phyloP scores from a whole-genome alignment of 257 asterid genomes.

The Orobanche coerulescens region DNA sequence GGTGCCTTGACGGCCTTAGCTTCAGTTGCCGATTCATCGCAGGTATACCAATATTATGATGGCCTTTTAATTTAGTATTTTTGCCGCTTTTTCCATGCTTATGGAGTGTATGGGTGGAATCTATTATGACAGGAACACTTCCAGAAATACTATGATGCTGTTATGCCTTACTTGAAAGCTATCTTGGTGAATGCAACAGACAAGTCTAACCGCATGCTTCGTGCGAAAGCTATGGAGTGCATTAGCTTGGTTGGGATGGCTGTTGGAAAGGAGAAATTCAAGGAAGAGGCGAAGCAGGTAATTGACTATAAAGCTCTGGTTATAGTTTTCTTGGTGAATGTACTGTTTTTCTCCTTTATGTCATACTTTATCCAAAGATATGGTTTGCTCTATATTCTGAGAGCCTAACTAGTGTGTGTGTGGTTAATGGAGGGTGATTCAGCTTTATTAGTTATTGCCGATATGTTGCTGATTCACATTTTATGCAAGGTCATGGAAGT shows the following conservation, averaged over 20 bases:
- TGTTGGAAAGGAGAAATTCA: conserved; percentile 83
- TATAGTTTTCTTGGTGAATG: conserved; percentile 6
- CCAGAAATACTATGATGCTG: conserved; percentile 82
- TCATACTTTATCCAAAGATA: neutral
- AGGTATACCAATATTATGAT: conserved; percentile 35
- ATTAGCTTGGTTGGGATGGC: conserved; percentile 96
- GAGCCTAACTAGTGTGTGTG: too few species aligned
- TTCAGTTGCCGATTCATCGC: conserved; percentile 94
- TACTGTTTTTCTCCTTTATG: neutral
- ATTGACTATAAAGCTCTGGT: neutral
- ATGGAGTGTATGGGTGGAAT: neutral
- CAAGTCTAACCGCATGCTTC: conserved; percentile 85
- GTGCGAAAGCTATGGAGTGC: conserved; percentile 96
- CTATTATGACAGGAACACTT: conserved; percentile 55
- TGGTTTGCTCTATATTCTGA: too few species aligned
- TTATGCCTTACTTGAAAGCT: conserved; percentile 81
- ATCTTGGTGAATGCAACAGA: conserved; percentile 77
- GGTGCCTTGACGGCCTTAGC: conserved; percentile 92
- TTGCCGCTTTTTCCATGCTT: too few species aligned
- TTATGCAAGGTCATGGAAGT: conserved; percentile 84
- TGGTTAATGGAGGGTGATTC: too few species aligned
- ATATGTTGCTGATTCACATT: too few species aligned
- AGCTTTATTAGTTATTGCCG: too few species aligned
- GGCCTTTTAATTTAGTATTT: neutral
- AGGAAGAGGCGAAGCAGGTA: conserved; percentile 87